Evolutionary conservation across 139 green algal species (phyloP), one percentile per base, ranked within the genome.

Genomic region (Tetradesmus lagerheimii): DNA sequence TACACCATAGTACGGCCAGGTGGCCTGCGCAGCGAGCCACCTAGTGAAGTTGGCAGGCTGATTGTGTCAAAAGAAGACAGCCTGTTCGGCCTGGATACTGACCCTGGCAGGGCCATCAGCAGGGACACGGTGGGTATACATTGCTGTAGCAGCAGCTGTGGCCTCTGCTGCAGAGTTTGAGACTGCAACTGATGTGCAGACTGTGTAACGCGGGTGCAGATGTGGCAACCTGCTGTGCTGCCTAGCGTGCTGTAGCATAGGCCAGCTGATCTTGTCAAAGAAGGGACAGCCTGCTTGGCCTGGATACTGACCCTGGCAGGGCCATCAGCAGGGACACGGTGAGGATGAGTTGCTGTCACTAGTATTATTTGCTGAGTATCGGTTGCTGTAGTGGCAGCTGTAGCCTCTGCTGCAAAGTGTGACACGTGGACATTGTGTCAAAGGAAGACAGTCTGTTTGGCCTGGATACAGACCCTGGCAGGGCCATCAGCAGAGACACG

Each of bases 1-100:
- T 96, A 90, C 89, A 97, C 96, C 89, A 96, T 96, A 62, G 90
- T 94, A n/a, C 92, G 92, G 79, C 74, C 94, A 92, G 92, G 92
- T 90, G 92, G 94, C 12, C 57, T 92, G 23, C 81, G 37, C 5
- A 87, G 78, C 81, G 53, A 85, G 92, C 77, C 94, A 90, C 93
- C 95, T 35, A 93, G 93, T 20, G 95, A 91, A 41, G 87, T 92
- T n/a, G 94, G 94, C 71, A 94, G 94, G 57, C 62, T 96, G 39
- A 75, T 94, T 18, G 41, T 93, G 20, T 31, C 79, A 0, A 38
- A 62, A 0, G 94, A 97, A 82, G 94, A 97, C 87, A 94, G 91
- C 0, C 77, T 96, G 71, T 95, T 96, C 85, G 94, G 87, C 0
- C 83, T 95, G 35, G 89, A 94, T 0, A 74, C 14, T 0, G 93